Conservation (phyloP, 2,329 filamentous ascomycete genomes). For the Cladorrhinum sp. region DNA sequence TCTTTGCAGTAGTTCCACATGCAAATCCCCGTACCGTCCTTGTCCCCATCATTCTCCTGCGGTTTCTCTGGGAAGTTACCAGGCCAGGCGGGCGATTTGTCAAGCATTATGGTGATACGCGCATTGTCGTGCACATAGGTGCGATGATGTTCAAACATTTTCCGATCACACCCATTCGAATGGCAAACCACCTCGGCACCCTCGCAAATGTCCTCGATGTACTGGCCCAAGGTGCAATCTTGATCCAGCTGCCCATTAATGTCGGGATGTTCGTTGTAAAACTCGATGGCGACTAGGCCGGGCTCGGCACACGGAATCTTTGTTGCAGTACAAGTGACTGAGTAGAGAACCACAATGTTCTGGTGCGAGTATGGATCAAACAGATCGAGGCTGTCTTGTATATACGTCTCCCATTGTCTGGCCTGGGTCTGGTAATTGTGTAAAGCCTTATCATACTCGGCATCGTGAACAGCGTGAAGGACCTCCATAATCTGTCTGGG, state of each 20-base stretch:
- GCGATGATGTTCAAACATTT: constrained; percentile 88
- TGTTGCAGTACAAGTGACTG: constrained; percentile 86
- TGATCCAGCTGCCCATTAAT: constrained; percentile 64
- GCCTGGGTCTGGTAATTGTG: constrained; percentile 95
- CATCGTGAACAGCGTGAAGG: constrained; percentile 89
- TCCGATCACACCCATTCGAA: constrained; percentile 79
- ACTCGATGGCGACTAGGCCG: constrained; percentile 83
- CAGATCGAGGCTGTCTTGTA: constrained; percentile 80
- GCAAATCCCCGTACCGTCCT: constrained; percentile 59
- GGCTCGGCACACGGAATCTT: constrained; percentile 92
- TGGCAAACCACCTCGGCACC: constrained; percentile 74
- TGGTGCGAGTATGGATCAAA: constrained; percentile 96
- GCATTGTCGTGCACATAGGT: constrained; percentile 97
- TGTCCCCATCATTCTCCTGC: constrained; percentile 40
- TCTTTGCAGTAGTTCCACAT: constrained; percentile 98
- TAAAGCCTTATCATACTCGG: constrained; percentile 91
- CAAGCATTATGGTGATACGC: constrained; percentile 86
- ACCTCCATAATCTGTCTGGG: constrained; percentile 89
- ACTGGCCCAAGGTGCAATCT: constrained; percentile 91
- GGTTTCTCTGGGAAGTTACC: constrained; percentile 56
- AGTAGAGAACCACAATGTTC: constrained; percentile 92
- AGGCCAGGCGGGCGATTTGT: constrained; percentile 54
- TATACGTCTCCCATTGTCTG: constrained; percentile 92
- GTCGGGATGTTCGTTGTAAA: constrained; percentile 85
- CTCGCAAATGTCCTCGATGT: constrained; percentile 84